Evolutionary conservation across 129 eudicot genomes (phyloP).

Genomic region (Flaveria bidentis): DNA sequence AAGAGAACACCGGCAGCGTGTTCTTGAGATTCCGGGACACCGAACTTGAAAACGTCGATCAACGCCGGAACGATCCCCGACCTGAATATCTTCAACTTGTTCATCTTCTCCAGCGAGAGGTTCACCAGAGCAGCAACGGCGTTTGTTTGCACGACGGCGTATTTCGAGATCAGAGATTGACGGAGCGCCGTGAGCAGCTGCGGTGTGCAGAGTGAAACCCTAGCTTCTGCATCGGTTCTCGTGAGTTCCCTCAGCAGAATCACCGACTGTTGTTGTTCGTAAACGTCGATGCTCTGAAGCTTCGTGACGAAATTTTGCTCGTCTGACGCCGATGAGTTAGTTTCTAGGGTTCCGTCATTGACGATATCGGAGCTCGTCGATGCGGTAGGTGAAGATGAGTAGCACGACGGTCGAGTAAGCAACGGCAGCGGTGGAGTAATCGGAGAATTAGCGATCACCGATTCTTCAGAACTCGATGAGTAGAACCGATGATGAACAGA

Average conservation of each 20-base stretch:
- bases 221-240: constrained; percentile 53
- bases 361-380: constrained; percentile 61
- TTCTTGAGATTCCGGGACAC: constrained; percentile 63
- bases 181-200: constrained; percentile 49
- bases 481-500: constrained; percentile 35
- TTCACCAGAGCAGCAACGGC: constrained; percentile 85
- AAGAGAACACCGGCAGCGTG: constrained; percentile 92
- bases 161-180: constrained; percentile 49
- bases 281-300: constrained; percentile 60
- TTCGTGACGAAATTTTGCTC: constrained; percentile 44
- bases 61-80: constrained; percentile 72
- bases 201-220: constrained; percentile 65
- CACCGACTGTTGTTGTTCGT: constrained; percentile 73
- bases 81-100: constrained; percentile 75
- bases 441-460: constrained; percentile 66
- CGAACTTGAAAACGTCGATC: constrained; percentile 65
- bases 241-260: constrained; percentile 60
- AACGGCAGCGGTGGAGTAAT: constrained; percentile 69
- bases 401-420: constrained; percentile 69
- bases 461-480: constrained; percentile 80
- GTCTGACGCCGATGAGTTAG: constrained; percentile 31
- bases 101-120: constrained; percentile 62
- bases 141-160: constrained; percentile 62
- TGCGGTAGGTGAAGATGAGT: constrained; percentile 56
- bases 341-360: constrained; percentile 27